Base-by-base conservation (phyloP, 371 early-diverging fungal genomes). In the Mortierella sp. region DNA sequence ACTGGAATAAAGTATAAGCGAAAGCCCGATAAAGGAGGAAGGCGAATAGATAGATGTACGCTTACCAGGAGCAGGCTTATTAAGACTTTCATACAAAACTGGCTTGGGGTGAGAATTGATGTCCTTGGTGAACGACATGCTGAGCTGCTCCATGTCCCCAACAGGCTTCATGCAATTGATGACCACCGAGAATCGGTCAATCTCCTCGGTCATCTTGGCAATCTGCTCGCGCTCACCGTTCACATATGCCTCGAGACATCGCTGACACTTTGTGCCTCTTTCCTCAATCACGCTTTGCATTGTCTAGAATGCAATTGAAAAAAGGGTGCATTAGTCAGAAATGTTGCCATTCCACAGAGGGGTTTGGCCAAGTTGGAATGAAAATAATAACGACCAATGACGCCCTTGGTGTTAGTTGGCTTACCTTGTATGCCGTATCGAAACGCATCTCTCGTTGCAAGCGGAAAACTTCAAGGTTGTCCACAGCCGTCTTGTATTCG, bases 401-500 rank as follows among this genome's bases (percentile, higher is more conserved):
- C 2, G 24, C 24, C 37, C 37, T 2, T 40, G 64, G 5, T 34
- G 9, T 34, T 61, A 13, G 64, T 61, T 76, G 34, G 21, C 57
- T 74, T 83, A 92, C 92, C 82, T 88, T 88, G 76, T 89, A 86
- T 3, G 91, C 88, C 53, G 77, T 75, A 0, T 86, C 80, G 5
- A 89, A 89, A 16, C 83, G 86, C 21, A 89, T 87, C 14, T 88
- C 83, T 74, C 91, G 93, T 40, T 83, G 87, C 50, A 87, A 84
- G n/a, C 93, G 82, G 67, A 90, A 82, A 31, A 76, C 77, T 67
- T 93, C 93, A 34, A 93, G 76, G n/a, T 75, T 73, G 11, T 91
- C 81, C 71, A 93, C 89, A 74, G 91, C 91, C 74, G 90, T 89
- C 78, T 91, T 88, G 80, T 93, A 93, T 67, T 93, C 92, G 43